phyloP scores from a whole-genome alignment of 495 filamentous ascomycete species.

The Penicillium herquei region DNA sequence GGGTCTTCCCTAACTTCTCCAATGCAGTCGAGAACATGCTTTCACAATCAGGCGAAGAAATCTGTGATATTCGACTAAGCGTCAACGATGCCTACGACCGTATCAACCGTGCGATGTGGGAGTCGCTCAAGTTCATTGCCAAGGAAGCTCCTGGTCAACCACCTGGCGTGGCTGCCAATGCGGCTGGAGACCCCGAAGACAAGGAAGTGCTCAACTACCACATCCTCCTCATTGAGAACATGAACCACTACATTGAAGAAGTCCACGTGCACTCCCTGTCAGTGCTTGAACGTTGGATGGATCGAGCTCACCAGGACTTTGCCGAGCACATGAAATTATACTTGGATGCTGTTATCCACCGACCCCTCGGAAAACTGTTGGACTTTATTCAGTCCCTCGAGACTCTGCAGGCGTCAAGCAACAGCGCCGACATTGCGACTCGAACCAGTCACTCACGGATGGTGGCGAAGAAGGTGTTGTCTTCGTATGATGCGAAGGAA shows the following conservation, averaged over 20 bases:
- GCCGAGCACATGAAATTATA: constrained; percentile 87
- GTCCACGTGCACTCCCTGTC: constrained; percentile 71
- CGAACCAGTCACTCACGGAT: constrained; percentile 76
- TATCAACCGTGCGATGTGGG: constrained; percentile 95
- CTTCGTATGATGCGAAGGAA: constrained; percentile 76
- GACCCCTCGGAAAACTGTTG: constrained; percentile 84
- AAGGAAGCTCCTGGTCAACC: constrained; percentile 75
- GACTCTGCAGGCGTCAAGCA: constrained; percentile 54
- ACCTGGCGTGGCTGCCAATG: constrained; percentile 44
- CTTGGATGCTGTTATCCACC: constrained; percentile 79
- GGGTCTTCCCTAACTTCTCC: constrained; percentile 85
- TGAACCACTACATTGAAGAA: constrained; percentile 96
- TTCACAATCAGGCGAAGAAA: constrained; percentile 46
- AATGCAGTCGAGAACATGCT: constrained; percentile 81
- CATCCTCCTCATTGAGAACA: constrained; percentile 95
- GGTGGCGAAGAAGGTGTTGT: constrained; percentile 80
- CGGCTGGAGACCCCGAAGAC: constrained; percentile 73
- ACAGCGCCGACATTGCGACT: constrained; percentile 56
- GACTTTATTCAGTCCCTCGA: constrained; percentile 87
- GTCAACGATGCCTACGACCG: constrained; percentile 85
- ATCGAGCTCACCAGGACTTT: constrained; percentile 73
- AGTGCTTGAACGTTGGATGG: constrained; percentile 77
- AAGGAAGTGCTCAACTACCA: constrained; percentile 96
- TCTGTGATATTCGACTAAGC: constrained; percentile 65
- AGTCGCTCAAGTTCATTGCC: constrained; percentile 91